Percentiles rank a stretch among this genome's conserved stretches.
These are phyloP conservation scores for Albugo candida DNA, from an alignment of 352 stramenopile genomes.

Conservation along the genomic window DNA sequence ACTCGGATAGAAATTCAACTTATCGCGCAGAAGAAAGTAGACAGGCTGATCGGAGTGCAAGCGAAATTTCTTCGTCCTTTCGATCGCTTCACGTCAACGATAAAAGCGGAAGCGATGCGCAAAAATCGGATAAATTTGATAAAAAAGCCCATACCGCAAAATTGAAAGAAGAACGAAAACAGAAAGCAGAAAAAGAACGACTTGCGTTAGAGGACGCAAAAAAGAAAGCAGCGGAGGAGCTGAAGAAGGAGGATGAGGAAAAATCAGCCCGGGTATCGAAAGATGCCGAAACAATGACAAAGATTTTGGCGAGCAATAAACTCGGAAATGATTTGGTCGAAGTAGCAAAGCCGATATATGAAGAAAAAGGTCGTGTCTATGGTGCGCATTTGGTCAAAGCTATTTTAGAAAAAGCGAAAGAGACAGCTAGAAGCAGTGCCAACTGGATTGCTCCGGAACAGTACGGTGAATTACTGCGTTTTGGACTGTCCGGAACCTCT, in stretches of 20 bases:
- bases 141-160: constrained; percentile 40
- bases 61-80: background rate
- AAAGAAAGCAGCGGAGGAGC: constrained; percentile 28
- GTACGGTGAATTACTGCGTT: constrained; percentile 43
- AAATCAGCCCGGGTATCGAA: constrained; percentile 17
- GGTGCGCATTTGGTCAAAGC: constrained; percentile 34
- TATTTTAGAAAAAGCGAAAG: constrained; percentile 24
- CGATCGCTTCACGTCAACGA: constrained; percentile 2
- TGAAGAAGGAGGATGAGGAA: constrained; percentile 29
- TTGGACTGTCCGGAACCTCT: constrained; percentile 24
- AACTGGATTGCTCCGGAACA: constrained; percentile 51
- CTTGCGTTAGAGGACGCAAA: constrained; percentile 41
- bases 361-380: constrained; percentile 15
- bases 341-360: constrained; percentile 29
- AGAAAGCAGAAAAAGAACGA: constrained; percentile 62
- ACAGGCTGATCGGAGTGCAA: background rate
- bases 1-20: constrained; percentile 5
- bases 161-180: constrained; percentile 58
- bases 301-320: constrained; percentile 40
- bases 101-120: constrained; percentile 3
- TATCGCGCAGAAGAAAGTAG: background rate
- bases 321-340: constrained; percentile 34
- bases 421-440: constrained; percentile 53
- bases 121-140: constrained; percentile 12
- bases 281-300: constrained; percentile 32